A percentile compares a stretch with the other conserved stretches of the same genome.
These are phyloP conservation scores for Wickerhamiella brachini DNA, from an alignment of 805 yeast genomes.

Conservation along the genomic window DNA sequence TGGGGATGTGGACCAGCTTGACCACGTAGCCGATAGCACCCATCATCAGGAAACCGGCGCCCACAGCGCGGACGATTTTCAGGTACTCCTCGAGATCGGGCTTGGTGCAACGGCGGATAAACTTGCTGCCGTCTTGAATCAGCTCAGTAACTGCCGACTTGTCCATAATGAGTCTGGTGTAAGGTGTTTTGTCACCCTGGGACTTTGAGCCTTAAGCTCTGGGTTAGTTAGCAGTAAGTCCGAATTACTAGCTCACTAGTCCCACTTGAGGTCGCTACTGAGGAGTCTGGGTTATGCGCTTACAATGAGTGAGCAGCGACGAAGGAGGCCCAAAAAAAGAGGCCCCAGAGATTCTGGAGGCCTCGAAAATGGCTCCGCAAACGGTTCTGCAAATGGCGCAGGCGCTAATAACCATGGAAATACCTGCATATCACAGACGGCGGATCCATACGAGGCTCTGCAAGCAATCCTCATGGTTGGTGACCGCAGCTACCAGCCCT, in stretches of 20 bases:
- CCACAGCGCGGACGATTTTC: conserved; percentile 86
- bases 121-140: conserved; percentile 80
- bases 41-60: conserved; percentile 93
- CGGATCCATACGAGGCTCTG: not conserved
- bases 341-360: not conserved
- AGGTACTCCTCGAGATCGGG: conserved; percentile 81
- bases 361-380: no score
- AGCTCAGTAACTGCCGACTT: conserved; percentile 78
- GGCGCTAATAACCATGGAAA: no score
- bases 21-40: conserved; percentile 95
- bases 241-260: no score
- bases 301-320: not conserved
- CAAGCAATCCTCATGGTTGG: not conserved
- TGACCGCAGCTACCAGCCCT: not conserved
- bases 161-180: conserved; percentile 27
- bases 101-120: conserved; percentile 82
- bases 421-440: not conserved
- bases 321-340: not conserved
- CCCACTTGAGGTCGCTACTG: no score
- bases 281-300: no score
- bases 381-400: no score
- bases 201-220: not conserved
- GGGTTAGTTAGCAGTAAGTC: no score
- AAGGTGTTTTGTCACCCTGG: not conserved
- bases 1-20: conserved; percentile 88